Base-by-base conservation (phyloP, 1,139 yeast genomes). In the Pichia cactophila region DNA sequence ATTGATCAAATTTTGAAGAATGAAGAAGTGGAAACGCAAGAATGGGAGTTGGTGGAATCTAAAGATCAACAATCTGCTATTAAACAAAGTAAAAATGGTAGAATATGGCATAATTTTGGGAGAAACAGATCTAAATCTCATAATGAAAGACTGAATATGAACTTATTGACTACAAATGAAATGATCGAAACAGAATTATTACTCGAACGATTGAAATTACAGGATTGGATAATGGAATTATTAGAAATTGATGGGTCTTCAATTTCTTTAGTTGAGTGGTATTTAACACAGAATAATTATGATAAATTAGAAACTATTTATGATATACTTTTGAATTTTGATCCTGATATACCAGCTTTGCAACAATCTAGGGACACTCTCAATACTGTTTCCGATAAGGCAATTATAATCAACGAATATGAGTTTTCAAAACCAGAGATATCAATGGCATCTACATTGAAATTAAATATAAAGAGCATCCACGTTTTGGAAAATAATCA, bases 221-320 rank as follows among this genome's bases (percentile, higher is more conserved):
- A 52, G 23, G 58, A 56, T 36, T 46, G 42, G 6, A 51, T 57
- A 5, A 37, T 49, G 26, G 51, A 53, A 2, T 38, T 54, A 2
- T 46, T 60, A 6, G 45, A 45, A 14, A 44, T 58, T 2, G 44
- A 46, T 1, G 31, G 38, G 3, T 4, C 28, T 6, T 4, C 55
- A 17, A 16, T 38, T 14, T 51, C 52, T 1, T 31, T 50, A 5
- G 55, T 58, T 14, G 54, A 48, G 12, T 46, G 46, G 26, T 55
- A 53, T 41, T 49, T 54, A 11, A 42, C 37, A 5, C 48, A 51
- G 41, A 56, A 58, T 38, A 46, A 60, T 1, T 59, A 61, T 12
- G 60, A 65, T 42, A 58, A 64, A 33, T 44, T 59, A 4, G 57
- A 56, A 29, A 57, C 72, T 2, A 55, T 73, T 38, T 59, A 65